Base-by-base conservation (phyloP, 2,329 filamentous ascomycete species). In the Curvularia verruculosa region DNA sequence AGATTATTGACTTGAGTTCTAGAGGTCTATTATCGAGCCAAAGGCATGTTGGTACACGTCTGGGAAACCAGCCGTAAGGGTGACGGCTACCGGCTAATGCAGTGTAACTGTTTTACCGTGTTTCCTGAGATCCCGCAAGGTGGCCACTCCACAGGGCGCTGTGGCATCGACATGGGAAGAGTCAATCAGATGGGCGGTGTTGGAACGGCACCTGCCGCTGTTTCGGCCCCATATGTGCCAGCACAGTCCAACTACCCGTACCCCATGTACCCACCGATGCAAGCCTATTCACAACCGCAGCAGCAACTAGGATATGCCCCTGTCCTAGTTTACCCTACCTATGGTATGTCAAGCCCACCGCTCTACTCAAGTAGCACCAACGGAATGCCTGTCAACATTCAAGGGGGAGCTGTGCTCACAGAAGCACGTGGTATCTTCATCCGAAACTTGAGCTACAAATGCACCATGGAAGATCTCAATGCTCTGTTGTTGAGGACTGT, bases 401-500 rank as follows among this genome's bases (percentile, higher is more conserved):
- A 61, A n/a, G 60, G 68, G n/a, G 74, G 75, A 8, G 72, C 69
- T 15, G 62, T 75, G 19, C 58, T 73, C 26, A 77, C 75, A 7
- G 75, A 78, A 56, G 66, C 71, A 23, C 73, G 75, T 7, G 75
- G 74, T 7, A 71, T 78, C 28, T 76, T 76, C 59, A 71, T 78
- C 31, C 66, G 65, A 21, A 68, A 70, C 18, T 56, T 77, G 15
- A 71, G 59, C 45, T 75, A 70, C 54, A 67, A 64, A 8, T 65
- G 64, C 39, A 62, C 62, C 7, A 58, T 62, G 19, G 62, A 54
- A 23, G 71, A 76, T 10, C 65, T 77, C 9, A 54, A 60, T 13
- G 49, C 56, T 7, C 56, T 77, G 13, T 54, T 77, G 9, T 57
- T 77, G 6, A 61, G 58, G 28, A 68, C 61, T 26, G 63, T 68